phyloP scores from a whole-genome alignment of 352 stramenopile genomes.

The Pythium rhizo-oryzae region DNA sequence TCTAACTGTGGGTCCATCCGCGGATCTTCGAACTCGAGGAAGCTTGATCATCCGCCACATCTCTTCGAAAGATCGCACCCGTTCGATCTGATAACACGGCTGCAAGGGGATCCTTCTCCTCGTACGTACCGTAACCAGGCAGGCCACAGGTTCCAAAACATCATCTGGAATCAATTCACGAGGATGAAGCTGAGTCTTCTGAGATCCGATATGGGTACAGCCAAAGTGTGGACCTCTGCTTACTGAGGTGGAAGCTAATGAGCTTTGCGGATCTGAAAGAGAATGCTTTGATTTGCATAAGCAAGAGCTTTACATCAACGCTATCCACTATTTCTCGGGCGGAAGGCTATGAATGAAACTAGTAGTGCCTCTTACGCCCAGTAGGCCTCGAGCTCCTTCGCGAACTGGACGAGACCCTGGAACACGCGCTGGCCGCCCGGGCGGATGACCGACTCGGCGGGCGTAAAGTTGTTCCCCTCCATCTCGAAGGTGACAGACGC shows the following conservation, averaged over 20 bases:
- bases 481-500: slow-evolving; percentile 41
- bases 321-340: too few species aligned
- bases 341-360: too few species aligned
- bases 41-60: background rate
- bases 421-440: slow-evolving; percentile 31
- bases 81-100: slow-evolving; percentile 21
- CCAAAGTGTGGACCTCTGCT: too few species aligned
- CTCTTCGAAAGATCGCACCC: slow-evolving; percentile 17
- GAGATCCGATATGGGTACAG: background rate
- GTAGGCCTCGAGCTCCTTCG: slow-evolving; percentile 31
- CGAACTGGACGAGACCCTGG: slow-evolving; percentile 33
- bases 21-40: background rate
- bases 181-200: background rate
- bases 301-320: background rate
- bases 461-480: slow-evolving; percentile 35
- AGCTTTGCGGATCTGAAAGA: too few species aligned
- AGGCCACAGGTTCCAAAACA: too few species aligned
- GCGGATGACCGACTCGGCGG: slow-evolving; percentile 31
- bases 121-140: too few species aligned
- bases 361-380: slow-evolving; percentile 18
- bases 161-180: too few species aligned
- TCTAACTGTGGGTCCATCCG: background rate
- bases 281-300: background rate
- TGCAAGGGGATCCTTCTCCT: too few species aligned
- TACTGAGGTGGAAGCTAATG: background rate